These are phyloP conservation scores for Peterozyma xylosa DNA, from an alignment of 805 yeast genomes.

Conservation along the genomic window DNA sequence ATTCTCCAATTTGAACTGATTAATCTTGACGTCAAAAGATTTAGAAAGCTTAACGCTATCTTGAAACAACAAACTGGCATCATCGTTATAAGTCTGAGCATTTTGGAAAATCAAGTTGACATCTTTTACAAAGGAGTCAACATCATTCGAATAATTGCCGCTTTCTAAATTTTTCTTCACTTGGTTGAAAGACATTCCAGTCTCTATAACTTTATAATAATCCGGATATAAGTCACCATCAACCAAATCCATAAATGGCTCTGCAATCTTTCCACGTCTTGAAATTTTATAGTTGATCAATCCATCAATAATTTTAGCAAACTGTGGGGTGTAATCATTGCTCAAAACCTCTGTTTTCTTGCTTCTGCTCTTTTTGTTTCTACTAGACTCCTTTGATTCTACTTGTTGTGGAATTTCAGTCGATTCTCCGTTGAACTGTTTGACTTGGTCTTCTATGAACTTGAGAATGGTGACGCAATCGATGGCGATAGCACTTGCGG, in stretches of 20 bases:
- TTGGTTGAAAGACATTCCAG: constrained; percentile 66
- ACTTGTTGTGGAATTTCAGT: neutral
- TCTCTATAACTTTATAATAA: constrained; percentile 62
- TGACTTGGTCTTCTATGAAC: constrained; percentile 45
- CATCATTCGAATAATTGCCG: constrained; percentile 41
- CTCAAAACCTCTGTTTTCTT: neutral
- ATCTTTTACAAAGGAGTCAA: constrained; percentile 54
- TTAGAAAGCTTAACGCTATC: constrained; percentile 60
- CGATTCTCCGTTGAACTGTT: constrained; percentile 23
- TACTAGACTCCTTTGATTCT: neutral
- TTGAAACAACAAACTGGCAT: constrained; percentile 59
- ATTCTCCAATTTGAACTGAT: constrained; percentile 13
- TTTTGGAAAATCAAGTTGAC: constrained; percentile 63
- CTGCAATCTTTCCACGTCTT: constrained; percentile 47
- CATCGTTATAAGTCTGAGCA: constrained; percentile 73
- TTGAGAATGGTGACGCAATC: constrained; percentile 53
- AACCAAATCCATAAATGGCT: constrained; percentile 72
- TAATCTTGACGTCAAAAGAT: constrained; percentile 36
- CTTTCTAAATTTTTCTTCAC: constrained; percentile 45
- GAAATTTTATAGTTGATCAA: constrained; percentile 37
- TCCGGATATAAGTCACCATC: constrained; percentile 69
- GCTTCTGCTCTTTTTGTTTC: neutral
- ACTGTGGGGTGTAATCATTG: constrained; percentile 11
- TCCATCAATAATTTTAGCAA: constrained; percentile 25
- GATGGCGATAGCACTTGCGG: constrained; percentile 53